Evolutionary conservation across 441 rosid species (phyloP), one percentile per base, ranked within the genome.

Genomic region (Populus hybrid): DNA sequence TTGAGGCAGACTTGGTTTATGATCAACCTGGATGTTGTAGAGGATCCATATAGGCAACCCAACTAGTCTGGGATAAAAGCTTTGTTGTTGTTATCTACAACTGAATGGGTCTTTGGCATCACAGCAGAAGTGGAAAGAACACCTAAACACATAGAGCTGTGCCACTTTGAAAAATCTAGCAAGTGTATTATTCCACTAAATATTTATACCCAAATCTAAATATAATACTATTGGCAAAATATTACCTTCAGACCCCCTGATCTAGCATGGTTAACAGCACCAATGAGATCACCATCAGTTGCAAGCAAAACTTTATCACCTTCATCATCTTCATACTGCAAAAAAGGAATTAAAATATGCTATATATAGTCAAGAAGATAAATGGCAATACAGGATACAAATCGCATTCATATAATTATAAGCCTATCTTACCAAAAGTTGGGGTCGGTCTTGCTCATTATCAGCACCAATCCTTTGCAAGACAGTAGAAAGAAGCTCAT

Each of bases 241-340:
- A 28, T 75, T 82, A 92, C 96, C 93, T 92, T 95, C 63, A 82
- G 73, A 30, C 92, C 96, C 21, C 63, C 69, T 34, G 93, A 87
- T 86, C 91, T 87, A 46, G 94, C 90, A 71, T 89, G 86, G 78
- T 76, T 71, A 26, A 92, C 83, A 20, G 94, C 98, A 81, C 88
- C 84, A 77, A 85, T 79, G 78, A 95, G 94, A 86, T 95, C 99
- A 76, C 76, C 77, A 72, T 93, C 94, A 72, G 88, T 80, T 69
- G 89, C 76, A 28, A 93, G 87, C 71, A 89, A 77, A 83, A 93
- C 91, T 80, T 84, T 89, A 75, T 92, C 97, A 38, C 97, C 90
- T 86, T 95, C 97, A 32, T 93, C 99, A 73, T 95, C 97, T 83
- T 90, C 90, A 57, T 93, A 92, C 98, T 92, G 53, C 35, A 97